phyloP scores from a whole-genome alignment of 768 basidiomycete genomes.

The Pleurotus giganteus region DNA sequence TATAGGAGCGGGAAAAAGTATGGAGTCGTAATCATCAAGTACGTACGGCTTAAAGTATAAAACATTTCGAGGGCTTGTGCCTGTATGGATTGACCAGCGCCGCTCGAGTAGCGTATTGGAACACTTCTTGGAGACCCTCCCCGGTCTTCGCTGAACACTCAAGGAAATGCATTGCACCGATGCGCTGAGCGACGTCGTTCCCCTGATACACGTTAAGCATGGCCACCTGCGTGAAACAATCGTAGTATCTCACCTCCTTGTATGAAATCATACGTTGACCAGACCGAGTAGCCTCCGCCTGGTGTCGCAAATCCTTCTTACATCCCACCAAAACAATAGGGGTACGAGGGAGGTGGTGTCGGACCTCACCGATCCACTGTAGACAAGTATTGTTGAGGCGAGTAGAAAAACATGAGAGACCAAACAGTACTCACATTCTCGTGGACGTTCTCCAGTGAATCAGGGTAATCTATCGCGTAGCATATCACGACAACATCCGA shows the following conservation, averaged over 20 bases:
- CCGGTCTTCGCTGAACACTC: slow-evolving; percentile 81
- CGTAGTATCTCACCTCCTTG: not conserved
- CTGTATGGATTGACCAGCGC: not conserved
- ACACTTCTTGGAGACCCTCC: slow-evolving; percentile 71
- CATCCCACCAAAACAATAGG: slow-evolving; percentile 76
- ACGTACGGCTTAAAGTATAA: too few relatives aligned
- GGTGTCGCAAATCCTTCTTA: slow-evolving; percentile 56
- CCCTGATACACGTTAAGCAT: slow-evolving; percentile 10
- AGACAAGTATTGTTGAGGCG: slow-evolving; percentile 23
- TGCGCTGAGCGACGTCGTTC: slow-evolving; percentile 8
- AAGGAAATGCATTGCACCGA: slow-evolving; percentile 44
- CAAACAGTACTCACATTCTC: slow-evolving; percentile 47
- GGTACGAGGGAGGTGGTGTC: slow-evolving; percentile 69
- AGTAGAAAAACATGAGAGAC: not conserved
- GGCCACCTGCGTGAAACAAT: not conserved
- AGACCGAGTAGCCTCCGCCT: not conserved
- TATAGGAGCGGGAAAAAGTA: too few relatives aligned
- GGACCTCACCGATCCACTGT: slow-evolving; percentile 72
- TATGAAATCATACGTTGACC: slow-evolving; percentile 7
- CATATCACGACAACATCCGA: slow-evolving; percentile 84
- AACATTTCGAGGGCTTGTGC: not conserved
- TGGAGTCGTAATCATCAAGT: too few relatives aligned
- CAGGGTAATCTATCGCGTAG: slow-evolving; percentile 76
- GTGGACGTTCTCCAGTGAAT: slow-evolving; percentile 76
- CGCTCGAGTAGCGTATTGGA: slow-evolving; percentile 26